A percentile compares a stretch with the other conserved stretches of the same genome.
phyloP scores from a whole-genome alignment of 2,329 filamentous ascomycete species.

The Ceratocystis eucalypticola region DNA sequence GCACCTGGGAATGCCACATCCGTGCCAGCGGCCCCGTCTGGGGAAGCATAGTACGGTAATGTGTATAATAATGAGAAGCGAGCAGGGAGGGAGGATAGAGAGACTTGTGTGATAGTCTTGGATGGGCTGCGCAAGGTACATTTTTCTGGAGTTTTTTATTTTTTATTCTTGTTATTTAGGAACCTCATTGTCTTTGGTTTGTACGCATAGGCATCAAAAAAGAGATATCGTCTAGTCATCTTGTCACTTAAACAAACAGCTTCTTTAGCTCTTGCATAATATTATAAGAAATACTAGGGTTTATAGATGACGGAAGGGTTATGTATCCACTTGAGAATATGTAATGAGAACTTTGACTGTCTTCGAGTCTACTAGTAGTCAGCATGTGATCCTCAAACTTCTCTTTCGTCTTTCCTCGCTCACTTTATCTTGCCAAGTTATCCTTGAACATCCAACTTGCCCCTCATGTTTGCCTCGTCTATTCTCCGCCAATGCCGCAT shows the following conservation, averaged over 20 bases:
- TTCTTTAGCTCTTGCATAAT: background rate
- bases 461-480: conserved; percentile 37
- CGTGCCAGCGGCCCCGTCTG: background rate
- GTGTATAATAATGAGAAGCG: background rate
- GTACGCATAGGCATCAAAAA: no score
- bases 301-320: background rate
- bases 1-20: background rate
- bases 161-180: background rate
- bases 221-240: no score
- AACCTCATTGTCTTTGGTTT: background rate
- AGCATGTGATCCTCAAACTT: background rate
- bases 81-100: background rate
- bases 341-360: background rate
- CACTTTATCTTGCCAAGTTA: no score
- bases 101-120: background rate
- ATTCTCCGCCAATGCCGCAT: conserved; percentile 47
- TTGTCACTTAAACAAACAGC: no score
- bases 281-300: background rate
- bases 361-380: background rate
- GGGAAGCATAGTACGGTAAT: no score
- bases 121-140: background rate
- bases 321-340: background rate
- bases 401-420: background rate
- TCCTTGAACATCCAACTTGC: background rate
- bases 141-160: conserved; percentile 12